Evolutionary conservation across 495 filamentous ascomycete species (phyloP).

Genomic region (Penicillium daleae): DNA sequence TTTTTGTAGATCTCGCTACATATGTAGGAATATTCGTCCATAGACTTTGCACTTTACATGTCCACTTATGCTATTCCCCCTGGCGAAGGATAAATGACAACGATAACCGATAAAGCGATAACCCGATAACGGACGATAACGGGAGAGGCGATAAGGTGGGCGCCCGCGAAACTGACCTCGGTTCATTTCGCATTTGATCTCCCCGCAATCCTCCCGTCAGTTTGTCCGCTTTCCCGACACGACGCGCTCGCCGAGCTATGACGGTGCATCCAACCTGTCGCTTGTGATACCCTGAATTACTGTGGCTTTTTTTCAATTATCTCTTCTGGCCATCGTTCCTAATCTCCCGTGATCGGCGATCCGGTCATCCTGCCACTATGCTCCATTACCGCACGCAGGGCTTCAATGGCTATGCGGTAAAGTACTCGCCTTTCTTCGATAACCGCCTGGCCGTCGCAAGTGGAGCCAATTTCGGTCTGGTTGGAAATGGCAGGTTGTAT

Average conservation of each 20-base stretch:
- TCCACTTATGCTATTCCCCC: too few relatives aligned
- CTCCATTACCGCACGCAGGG: conserved; percentile 90
- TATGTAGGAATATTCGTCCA: too few relatives aligned
- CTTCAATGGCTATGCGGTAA: conserved; percentile 92
- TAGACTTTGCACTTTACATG: too few relatives aligned
- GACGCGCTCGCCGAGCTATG: conserved; percentile 1
- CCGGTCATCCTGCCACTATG: conserved; percentile 55
- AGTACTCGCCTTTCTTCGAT: conserved; percentile 98
- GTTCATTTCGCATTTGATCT: conserved; percentile 23
- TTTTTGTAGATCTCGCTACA: too few relatives aligned
- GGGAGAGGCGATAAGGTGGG: conserved; percentile 8
- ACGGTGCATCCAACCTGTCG: conserved; percentile 7
- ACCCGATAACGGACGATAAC: conserved; percentile 9
- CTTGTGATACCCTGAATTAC: conserved; percentile 19
- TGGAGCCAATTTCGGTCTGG: conserved; percentile 91
- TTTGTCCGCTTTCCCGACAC: conserved; percentile 6
- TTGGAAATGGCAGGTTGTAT: conserved; percentile 90
- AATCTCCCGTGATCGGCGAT: conserved; percentile 11
- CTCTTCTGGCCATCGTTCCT: neutral
- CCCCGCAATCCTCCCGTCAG: conserved; percentile 25
- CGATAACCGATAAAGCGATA: neutral
- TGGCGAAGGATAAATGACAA: neutral
- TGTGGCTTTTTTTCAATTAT: neutral
- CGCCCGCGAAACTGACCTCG: conserved; percentile 21
- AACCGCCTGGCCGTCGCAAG: conserved; percentile 85